Evolutionary conservation across 257 asterid genomes (phyloP), one percentile per base, ranked within the genome.

Genomic region (Rehmannia glutinosa): DNA sequence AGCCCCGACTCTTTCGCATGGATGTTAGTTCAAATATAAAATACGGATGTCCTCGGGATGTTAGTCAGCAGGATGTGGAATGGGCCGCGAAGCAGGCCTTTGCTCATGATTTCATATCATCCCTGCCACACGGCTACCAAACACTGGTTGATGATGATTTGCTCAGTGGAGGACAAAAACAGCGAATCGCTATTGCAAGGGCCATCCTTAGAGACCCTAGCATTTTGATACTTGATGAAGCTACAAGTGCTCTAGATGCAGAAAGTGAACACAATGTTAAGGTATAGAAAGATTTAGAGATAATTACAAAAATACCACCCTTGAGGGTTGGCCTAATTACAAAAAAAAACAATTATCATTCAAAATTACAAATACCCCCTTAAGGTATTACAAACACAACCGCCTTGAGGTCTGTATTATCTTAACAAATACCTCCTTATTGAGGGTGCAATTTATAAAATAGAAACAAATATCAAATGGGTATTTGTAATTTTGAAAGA

Each of bases 121-220:
- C 95, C 47, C 81, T 91, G 62, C 99, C 99, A 52, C 64, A 83
- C 54, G 95, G 97, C 71, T 94, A 88, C 81, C 85, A 87, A 70
- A 94, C 99, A 51, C 79, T 94, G 38, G 97, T 88, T 28, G 97
- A 88, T 66, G 96, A 94, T 80, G 97, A 91, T 81, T 78, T 94
- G 95, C 95, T 91, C 36, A 94, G 99, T 77, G 97, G 99, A 33
- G 99, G 99, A 36, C 99, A 94, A 71, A 94, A 91, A 81, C 99
- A 94, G 70, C 81, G 99, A 41, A 94, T 94, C 11, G 97, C 99
- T 53, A 94, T 94, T 45, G 97, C 97, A 45, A 77, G 97, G 68
- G 99, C 99, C 45, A 75, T 94, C 42, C 90, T 94, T 61, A 84
- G 97, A 70, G 93, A 94, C 73, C 97, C 97, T 1, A 85, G 85